These are phyloP conservation scores for Cryphonectria radicalis DNA, from an alignment of 2,329 filamentous ascomycete genomes.

Conservation along the genomic window DNA sequence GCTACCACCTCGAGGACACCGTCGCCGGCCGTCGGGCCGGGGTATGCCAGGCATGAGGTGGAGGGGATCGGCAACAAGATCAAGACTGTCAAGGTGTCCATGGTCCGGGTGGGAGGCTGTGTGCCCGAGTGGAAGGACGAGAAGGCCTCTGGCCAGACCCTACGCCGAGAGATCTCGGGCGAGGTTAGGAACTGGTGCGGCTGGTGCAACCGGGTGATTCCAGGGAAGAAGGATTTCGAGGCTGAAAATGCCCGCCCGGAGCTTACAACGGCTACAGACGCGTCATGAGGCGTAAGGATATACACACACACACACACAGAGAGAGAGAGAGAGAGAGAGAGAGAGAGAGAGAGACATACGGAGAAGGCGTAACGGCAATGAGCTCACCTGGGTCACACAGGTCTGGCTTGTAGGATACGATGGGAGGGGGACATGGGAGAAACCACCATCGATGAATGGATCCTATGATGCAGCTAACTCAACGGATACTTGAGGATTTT, in stretches of 20 bases:
- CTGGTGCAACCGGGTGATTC: slow-evolving; percentile 83
- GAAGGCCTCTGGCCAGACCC: slow-evolving; percentile 64
- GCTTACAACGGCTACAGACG: neutral
- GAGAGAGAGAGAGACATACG: neutral
- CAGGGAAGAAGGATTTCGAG: slow-evolving; percentile 53
- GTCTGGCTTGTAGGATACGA: slow-evolving; percentile 2
- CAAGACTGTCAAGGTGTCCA: slow-evolving; percentile 85
- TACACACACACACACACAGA: neutral
- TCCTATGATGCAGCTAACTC: neutral
- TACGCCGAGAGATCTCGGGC: slow-evolving; percentile 73
- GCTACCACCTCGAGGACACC: slow-evolving; percentile 45
- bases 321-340: no score
- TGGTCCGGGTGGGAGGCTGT: slow-evolving; percentile 79
- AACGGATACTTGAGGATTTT: neutral
- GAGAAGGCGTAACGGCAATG: slow-evolving; percentile 2
- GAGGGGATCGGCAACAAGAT: slow-evolving; percentile 88
- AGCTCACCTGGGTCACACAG: neutral
- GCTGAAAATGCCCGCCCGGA: slow-evolving; percentile 25
- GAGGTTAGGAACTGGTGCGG: slow-evolving; percentile 82
- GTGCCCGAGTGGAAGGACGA: slow-evolving; percentile 88
- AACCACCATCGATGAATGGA: neutral
- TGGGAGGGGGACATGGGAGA: neutral
- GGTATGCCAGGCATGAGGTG: slow-evolving; percentile 86
- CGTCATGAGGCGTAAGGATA: neutral
- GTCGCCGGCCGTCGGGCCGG: slow-evolving; percentile 62